phyloP scores from a whole-genome alignment of 2,329 filamentous ascomycete genomes.

The Parafenestella ontariensis region DNA sequence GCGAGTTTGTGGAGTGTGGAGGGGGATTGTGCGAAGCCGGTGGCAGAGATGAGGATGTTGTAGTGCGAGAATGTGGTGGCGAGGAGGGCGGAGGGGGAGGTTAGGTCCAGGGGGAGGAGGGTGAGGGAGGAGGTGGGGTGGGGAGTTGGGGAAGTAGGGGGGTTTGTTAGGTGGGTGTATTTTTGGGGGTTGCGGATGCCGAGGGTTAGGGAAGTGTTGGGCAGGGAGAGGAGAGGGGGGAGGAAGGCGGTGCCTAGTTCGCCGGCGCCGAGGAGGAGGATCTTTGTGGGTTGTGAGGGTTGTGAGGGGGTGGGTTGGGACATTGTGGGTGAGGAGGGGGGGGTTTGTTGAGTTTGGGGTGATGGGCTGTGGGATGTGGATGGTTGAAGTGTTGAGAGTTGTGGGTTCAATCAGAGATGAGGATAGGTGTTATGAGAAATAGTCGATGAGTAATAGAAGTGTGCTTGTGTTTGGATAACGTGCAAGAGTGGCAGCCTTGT shows the following conservation, averaged over 20 bases:
- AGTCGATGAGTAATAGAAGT: no score
- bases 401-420: no score
- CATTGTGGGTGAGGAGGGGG: neutral
- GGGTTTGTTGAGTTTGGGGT: neutral
- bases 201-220: conserved; percentile 57
- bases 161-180: conserved; percentile 32
- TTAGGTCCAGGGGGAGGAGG: conserved; percentile 55
- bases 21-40: conserved; percentile 64
- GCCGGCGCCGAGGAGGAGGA: conserved; percentile 71
- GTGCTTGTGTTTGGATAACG: no score
- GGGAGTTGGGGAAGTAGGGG: conserved; percentile 42
- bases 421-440: no score
- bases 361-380: neutral
- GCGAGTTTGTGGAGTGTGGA: conserved; percentile 67
- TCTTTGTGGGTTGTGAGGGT: conserved; percentile 18
- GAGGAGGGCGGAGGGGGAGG: conserved; percentile 35
- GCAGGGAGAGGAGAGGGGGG: conserved; percentile 58
- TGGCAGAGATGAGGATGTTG: conserved; percentile 66
- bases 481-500: no score
- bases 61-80: conserved; percentile 51
- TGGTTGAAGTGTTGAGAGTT: no score
- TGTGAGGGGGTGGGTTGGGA: neutral
- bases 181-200: conserved; percentile 61
- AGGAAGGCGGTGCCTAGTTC: conserved; percentile 69
- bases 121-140: conserved; percentile 44